These are phyloP conservation scores for Vanrija pseudolonga DNA, from an alignment of 1,284 basidiomycete genomes.

Conservation along the genomic window DNA sequence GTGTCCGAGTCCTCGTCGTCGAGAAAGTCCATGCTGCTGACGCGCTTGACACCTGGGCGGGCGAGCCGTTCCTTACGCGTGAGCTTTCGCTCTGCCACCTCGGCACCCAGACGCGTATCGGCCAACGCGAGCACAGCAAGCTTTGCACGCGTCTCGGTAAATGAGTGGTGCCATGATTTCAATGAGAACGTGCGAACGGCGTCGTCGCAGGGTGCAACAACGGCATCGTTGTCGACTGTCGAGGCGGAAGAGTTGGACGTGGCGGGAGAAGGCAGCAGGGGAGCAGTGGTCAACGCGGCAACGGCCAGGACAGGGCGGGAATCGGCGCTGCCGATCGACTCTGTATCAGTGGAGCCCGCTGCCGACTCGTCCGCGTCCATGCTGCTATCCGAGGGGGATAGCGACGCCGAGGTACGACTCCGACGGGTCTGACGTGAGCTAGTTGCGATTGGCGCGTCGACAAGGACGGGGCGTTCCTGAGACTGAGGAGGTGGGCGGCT, in stretches of 20 bases:
- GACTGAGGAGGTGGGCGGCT: too few species aligned
- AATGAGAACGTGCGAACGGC: too few species aligned
- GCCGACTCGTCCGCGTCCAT: too few species aligned
- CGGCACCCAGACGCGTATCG: constrained; percentile 32
- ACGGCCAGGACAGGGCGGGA: too few species aligned
- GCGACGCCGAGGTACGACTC: neutral
- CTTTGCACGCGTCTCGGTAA: constrained; percentile 38
- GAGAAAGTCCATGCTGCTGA: constrained; percentile 40
- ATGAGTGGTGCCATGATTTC: constrained; percentile 34
- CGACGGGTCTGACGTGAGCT: neutral
- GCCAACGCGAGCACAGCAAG: constrained; percentile 38
- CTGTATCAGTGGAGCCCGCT: too few species aligned
- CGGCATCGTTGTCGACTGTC: too few species aligned
- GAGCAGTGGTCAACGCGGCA: neutral
- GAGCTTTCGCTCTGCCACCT: constrained; percentile 23
- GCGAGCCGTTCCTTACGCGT: constrained; percentile 24
- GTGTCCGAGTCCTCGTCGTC: constrained; percentile 15
- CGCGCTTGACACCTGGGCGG: constrained; percentile 31
- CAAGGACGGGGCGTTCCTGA: neutral
- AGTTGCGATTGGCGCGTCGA: neutral
- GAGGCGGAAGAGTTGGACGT: too few species aligned
- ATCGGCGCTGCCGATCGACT: too few species aligned
- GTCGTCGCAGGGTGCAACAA: too few species aligned
- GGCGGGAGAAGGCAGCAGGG: neutral
- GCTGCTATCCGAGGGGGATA: neutral